phyloP scores from a whole-genome alignment of 1,139 yeast species.

The Casaregolazyma lundiana region DNA sequence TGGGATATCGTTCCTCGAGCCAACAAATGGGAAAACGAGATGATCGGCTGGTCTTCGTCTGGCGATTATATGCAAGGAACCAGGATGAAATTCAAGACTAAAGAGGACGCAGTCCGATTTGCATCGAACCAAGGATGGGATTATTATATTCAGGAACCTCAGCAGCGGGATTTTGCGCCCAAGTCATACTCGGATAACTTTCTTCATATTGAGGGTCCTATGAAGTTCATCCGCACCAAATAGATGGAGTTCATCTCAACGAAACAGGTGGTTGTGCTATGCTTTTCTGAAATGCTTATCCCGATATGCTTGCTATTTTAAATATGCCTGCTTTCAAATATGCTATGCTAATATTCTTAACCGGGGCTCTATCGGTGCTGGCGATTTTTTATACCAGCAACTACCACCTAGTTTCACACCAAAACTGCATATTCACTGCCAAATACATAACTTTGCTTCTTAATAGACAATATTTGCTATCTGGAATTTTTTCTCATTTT shows the following conservation, averaged over 20 bases:
- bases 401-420: background rate
- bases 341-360: background rate
- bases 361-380: too few relatives aligned
- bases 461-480: background rate
- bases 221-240: conserved; percentile 81
- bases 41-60: conserved; percentile 80
- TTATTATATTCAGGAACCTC: conserved; percentile 78
- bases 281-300: too few relatives aligned
- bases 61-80: conserved; percentile 87
- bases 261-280: too few relatives aligned
- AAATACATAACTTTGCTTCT: background rate
- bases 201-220: conserved; percentile 62
- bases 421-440: background rate
- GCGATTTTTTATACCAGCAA: too few relatives aligned
- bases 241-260: conserved; percentile 32
- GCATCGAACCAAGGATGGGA: conserved; percentile 86
- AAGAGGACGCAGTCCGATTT: conserved; percentile 73
- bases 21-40: conserved; percentile 85
- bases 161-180: conserved; percentile 64
- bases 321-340: too few relatives aligned
- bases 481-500: background rate
- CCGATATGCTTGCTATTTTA: background rate
- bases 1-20: conserved; percentile 79
- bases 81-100: conserved; percentile 66
- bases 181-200: conserved; percentile 75